phyloP scores from a whole-genome alignment of 345 rosid genomes.

The Triadica sebifera region DNA sequence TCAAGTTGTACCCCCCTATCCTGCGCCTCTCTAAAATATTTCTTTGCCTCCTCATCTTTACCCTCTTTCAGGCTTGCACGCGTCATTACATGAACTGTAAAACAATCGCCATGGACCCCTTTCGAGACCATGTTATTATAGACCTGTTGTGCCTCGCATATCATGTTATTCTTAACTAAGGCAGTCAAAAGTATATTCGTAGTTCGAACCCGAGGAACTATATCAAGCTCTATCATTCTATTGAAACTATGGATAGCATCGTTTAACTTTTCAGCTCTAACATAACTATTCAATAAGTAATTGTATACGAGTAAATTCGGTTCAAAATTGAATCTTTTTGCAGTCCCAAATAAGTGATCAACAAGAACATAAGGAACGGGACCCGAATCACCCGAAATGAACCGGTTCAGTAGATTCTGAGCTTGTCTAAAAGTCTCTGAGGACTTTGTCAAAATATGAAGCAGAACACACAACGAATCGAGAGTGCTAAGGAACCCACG shows the following conservation, averaged over 20 bases:
- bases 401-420: conserved; percentile 37
- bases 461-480: conserved; percentile 47
- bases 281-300: conserved; percentile 60
- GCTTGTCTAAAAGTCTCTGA: conserved; percentile 33
- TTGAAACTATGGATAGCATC: conserved; percentile 38
- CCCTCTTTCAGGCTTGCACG: conserved; percentile 50
- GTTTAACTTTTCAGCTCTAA: conserved; percentile 33
- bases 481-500: conserved; percentile 36
- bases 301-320: conserved; percentile 42
- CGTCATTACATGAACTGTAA: conserved; percentile 43
- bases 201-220: conserved; percentile 32
- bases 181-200: conserved; percentile 43
- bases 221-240: conserved; percentile 42
- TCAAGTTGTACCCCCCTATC: conserved; percentile 54
- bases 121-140: conserved; percentile 45
- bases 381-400: conserved; percentile 36
- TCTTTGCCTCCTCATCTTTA: conserved; percentile 47
- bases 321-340: conserved; percentile 38
- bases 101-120: conserved; percentile 46
- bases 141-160: conserved; percentile 40
- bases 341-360: conserved; percentile 38
- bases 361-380: conserved; percentile 37
- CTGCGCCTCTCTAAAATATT: conserved; percentile 39
- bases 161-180: conserved; percentile 43
- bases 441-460: conserved; percentile 51